phyloP scores from a whole-genome alignment of 768 basidiomycete genomes.

The Tulasnella sp. region DNA sequence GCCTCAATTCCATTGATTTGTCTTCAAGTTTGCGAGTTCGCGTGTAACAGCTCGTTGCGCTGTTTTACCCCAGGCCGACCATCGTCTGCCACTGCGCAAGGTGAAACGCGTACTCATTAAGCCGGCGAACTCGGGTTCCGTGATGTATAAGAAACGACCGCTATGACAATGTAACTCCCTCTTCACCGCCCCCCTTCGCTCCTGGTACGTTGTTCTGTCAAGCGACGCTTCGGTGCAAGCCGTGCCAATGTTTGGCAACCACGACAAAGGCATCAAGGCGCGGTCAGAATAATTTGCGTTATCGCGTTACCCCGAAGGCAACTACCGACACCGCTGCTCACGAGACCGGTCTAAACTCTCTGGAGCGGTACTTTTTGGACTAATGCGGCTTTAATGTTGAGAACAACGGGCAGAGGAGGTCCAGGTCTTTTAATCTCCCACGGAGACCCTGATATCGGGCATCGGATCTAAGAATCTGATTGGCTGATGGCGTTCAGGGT shows the following conservation, averaged over 20 bases:
- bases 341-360: not conserved
- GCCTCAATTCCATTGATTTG: not conserved
- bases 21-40: not conserved
- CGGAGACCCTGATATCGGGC: slow-evolving; percentile 1
- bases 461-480: not conserved
- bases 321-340: not conserved
- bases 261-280: slow-evolving; percentile 16
- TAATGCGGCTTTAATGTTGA: not conserved
- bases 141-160: slow-evolving; percentile 11
- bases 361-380: not conserved
- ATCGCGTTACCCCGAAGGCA: not conserved
- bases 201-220: not conserved
- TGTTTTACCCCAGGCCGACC: not conserved
- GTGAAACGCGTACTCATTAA: slow-evolving; percentile 5
- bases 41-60: not conserved
- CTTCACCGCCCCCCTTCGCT: not conserved
- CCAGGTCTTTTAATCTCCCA: not conserved
- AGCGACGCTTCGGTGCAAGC: not conserved
- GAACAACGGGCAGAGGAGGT: not conserved
- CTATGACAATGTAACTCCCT: not conserved
- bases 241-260: not conserved
- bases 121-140: slow-evolving; percentile 5
- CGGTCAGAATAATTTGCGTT: not conserved
- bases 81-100: not conserved
- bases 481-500: not conserved